phyloP scores from a whole-genome alignment of 2,329 filamentous ascomycete genomes.

The Fusarium globosum region DNA sequence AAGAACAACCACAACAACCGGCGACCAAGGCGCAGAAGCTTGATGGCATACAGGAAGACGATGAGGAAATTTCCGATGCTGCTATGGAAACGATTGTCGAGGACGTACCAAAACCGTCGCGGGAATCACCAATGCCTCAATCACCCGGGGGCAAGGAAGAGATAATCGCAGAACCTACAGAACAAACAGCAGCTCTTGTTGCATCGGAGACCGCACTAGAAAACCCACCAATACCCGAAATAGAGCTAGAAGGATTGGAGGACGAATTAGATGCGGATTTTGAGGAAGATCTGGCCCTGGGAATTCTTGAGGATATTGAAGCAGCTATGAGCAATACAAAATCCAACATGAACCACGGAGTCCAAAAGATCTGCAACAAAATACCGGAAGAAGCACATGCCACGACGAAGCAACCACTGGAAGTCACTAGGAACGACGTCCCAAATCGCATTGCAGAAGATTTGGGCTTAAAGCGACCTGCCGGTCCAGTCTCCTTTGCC shows the following conservation, averaged over 20 bases:
- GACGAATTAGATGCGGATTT: conserved; percentile 44
- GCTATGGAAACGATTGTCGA: neutral
- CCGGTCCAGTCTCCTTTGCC: neutral
- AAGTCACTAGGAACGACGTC: neutral
- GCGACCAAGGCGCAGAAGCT: conserved; percentile 13
- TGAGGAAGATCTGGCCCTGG: conserved; percentile 43
- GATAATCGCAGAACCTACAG: neutral
- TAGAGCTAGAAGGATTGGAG: conserved; percentile 33
- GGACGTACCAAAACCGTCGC: neutral
- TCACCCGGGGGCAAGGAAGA: neutral
- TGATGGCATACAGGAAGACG: conserved; percentile 20
- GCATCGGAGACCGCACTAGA: neutral
- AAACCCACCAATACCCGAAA: neutral
- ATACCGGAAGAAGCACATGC: neutral
- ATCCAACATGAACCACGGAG: neutral
- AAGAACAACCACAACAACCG: neutral
- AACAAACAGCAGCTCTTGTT: neutral
- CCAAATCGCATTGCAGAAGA: conserved; percentile 32
- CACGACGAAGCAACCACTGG: neutral
- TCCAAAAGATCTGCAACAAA: neutral
- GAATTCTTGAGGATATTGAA: conserved; percentile 41
- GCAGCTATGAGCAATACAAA: conserved; percentile 17
- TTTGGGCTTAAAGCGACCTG: conserved; percentile 30
- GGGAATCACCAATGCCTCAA: neutral
- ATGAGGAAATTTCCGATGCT: conserved; percentile 14